These are phyloP conservation scores for Brasilioporus rufonigricans DNA, from an alignment of 768 basidiomycete species.

Conservation along the genomic window DNA sequence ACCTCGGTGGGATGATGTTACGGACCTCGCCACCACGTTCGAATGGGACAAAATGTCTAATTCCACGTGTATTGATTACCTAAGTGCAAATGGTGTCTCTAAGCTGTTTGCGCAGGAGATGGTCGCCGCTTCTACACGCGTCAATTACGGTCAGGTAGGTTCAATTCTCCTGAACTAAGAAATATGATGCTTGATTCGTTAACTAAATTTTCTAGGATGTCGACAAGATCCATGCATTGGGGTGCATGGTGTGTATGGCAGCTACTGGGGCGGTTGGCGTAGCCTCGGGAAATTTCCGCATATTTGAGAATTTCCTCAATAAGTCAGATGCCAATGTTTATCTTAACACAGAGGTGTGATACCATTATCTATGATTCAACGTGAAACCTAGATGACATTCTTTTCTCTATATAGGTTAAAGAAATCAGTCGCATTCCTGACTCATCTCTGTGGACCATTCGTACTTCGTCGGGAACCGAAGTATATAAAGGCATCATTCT, in stretches of 20 bases:
- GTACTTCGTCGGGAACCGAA: conserved; percentile 43
- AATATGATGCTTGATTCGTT: neutral
- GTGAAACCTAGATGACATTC: neutral
- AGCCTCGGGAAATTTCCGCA: conserved; percentile 76
- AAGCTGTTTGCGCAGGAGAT: conserved; percentile 66
- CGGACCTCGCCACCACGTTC: conserved; percentile 50
- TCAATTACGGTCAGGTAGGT: conserved; percentile 77
- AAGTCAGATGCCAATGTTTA: conserved; percentile 65
- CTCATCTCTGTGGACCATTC: conserved; percentile 52
- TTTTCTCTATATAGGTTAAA: conserved; percentile 41
- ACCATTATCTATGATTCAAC: neutral
- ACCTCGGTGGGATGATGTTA: conserved; percentile 62
- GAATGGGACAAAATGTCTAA: conserved; percentile 50
- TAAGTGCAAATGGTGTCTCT: conserved; percentile 52
- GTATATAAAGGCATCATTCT: conserved; percentile 77
- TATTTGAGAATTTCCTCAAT: conserved; percentile 81
- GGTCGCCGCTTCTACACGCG: conserved; percentile 75
- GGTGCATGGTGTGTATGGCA: conserved; percentile 69
- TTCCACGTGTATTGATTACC: conserved; percentile 56
- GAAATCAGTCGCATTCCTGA: conserved; percentile 47
- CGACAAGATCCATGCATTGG: conserved; percentile 73
- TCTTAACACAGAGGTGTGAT: conserved; percentile 63
- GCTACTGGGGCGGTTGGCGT: conserved; percentile 64
- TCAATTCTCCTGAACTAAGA: neutral
- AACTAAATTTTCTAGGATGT: conserved; percentile 46